Percentiles rank a stretch among this genome's conserved stretches.
Conservation (phyloP, 75 land plant genomes). For the Adiantum capillusveneris region DNA sequence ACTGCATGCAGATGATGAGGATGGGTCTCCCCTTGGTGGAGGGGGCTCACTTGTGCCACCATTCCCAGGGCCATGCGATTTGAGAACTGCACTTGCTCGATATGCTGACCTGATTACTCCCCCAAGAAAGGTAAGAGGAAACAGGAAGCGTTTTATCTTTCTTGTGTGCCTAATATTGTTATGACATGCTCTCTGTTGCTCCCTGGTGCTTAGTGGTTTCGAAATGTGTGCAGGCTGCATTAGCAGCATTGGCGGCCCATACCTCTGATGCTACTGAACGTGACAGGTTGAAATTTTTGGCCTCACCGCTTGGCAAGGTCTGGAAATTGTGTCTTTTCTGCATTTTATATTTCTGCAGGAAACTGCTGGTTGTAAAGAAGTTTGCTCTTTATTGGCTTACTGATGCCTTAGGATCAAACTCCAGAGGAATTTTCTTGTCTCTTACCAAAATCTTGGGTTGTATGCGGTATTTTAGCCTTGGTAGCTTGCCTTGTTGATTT, state of each 20-base stretch:
- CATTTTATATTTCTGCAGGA: too few relatives aligned
- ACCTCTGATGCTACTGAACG: conserved; percentile 76
- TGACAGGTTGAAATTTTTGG: conserved; percentile 62
- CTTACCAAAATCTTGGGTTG: too few relatives aligned
- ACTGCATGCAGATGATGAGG: conserved; percentile 69
- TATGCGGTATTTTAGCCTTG: too few relatives aligned
- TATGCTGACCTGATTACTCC: conserved; percentile 80
- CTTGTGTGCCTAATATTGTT: too few relatives aligned
- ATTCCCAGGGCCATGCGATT: conserved; percentile 71
- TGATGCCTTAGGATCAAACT: too few relatives aligned
- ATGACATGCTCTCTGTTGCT: too few relatives aligned
- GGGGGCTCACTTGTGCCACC: conserved; percentile 67
- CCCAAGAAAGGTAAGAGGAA: conserved; percentile 63
- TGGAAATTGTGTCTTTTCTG: too few relatives aligned
- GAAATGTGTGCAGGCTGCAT: conserved; percentile 39
- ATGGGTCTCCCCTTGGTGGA: conserved; percentile 65
- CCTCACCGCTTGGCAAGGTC: conserved; percentile 89
- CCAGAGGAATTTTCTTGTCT: too few relatives aligned
- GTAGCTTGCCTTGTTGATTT: too few relatives aligned
- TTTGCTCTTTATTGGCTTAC: too few relatives aligned
- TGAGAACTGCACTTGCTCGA: conserved; percentile 61
- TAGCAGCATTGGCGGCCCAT: conserved; percentile 70
- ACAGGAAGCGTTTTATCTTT: too few relatives aligned
- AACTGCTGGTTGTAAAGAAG: too few relatives aligned
- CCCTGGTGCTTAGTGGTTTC: conserved; percentile 2